Percentiles rank a stretch among this genome's conserved stretches.
phyloP scores from a whole-genome alignment of 495 filamentous ascomycete genomes.

The Xylaria bambusicola region DNA sequence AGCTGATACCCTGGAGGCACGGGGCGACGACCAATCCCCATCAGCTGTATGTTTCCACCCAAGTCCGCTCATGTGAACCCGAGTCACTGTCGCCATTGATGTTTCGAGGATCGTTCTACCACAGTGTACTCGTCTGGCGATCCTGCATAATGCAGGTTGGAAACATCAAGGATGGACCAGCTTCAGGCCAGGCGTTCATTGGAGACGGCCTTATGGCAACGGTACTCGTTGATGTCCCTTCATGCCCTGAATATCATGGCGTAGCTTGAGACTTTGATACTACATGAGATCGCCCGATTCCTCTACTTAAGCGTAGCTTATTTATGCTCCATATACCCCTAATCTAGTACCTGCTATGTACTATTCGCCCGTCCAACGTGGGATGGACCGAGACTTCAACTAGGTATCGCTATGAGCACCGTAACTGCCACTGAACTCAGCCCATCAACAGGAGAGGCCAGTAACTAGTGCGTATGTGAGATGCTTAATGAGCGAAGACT shows the following conservation, averaged over 20 bases:
- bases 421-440: too few species aligned
- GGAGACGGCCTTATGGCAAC: not conserved
- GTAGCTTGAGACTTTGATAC: slow-evolving; percentile 1
- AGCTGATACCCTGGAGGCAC: not conserved
- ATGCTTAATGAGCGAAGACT: not conserved
- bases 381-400: not conserved
- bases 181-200: slow-evolving; percentile 1
- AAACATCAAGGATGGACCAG: not conserved
- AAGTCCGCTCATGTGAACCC: not conserved
- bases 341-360: too few species aligned
- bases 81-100: not conserved
- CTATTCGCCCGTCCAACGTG: too few species aligned
- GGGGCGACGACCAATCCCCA: slow-evolving; percentile 5
- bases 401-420: not conserved
- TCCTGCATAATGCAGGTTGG: not conserved
- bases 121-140: slow-evolving; percentile 3
- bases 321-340: not conserved
- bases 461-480: not conserved
- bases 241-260: not conserved
- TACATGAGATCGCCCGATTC: slow-evolving; percentile 2
- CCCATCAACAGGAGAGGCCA: too few species aligned
- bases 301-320: not conserved
- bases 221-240: not conserved
- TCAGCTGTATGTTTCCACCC: not conserved
- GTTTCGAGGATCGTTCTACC: not conserved